A percentile compares a stretch with the other conserved stretches of the same genome.
Conservation (phyloP, 106 monocot species). For the Dioscorea dumetorum region DNA sequence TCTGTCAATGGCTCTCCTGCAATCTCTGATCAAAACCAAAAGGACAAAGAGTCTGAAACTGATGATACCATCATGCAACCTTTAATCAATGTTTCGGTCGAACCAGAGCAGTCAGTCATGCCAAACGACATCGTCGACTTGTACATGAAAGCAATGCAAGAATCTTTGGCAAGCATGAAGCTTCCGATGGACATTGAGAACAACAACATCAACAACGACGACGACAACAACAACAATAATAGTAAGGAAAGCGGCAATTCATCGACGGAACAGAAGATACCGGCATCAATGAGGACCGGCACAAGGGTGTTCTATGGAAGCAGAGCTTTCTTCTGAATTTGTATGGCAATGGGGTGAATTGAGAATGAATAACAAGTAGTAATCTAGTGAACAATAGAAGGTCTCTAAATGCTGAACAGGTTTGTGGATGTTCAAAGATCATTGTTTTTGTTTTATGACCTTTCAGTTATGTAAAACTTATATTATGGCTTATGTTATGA, state of each 20-base stretch:
- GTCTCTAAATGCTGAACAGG: no score
- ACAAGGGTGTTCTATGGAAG: slow-evolving; percentile 80
- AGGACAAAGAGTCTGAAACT: slow-evolving; percentile 21
- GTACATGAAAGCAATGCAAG: slow-evolving; percentile 94
- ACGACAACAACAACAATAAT: not conserved
- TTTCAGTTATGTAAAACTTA: no score
- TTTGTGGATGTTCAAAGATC: no score
- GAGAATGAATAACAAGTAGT: no score
- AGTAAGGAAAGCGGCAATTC: slow-evolving; percentile 7
- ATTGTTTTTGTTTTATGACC: no score
- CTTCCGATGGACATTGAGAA: slow-evolving; percentile 63
- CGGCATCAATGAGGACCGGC: slow-evolving; percentile 15
- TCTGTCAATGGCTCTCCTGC: slow-evolving; percentile 26
- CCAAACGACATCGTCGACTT: slow-evolving; percentile 84
- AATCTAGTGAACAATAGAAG: no score
- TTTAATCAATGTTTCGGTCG: slow-evolving; percentile 40
- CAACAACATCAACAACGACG: not conserved
- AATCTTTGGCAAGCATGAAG: slow-evolving; percentile 83
- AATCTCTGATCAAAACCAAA: slow-evolving; percentile 8
- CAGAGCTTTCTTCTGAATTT: slow-evolving; percentile 72
- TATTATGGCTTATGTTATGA: no score
- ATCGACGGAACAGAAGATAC: slow-evolving; percentile 20
- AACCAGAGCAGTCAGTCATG: slow-evolving; percentile 38
- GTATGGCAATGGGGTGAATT: no score
- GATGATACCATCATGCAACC: slow-evolving; percentile 21